phyloP scores from a whole-genome alignment of 768 basidiomycete species.

The Macrolepiota fuliginosa region DNA sequence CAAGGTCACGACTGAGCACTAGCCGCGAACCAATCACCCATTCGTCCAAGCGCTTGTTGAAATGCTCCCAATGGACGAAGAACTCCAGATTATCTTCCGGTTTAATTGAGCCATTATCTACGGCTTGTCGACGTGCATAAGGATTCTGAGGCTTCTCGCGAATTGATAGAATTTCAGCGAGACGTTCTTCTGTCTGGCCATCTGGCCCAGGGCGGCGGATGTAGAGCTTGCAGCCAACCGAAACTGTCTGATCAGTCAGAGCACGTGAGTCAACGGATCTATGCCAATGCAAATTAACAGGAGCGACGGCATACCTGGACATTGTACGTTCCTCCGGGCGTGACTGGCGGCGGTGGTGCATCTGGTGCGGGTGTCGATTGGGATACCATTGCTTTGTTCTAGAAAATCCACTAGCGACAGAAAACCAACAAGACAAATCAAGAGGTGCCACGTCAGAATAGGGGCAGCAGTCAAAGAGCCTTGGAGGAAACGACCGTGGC shows the following conservation, averaged over 20 bases:
- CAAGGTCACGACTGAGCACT: conserved; percentile 80
- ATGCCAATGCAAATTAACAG: conserved; percentile 16
- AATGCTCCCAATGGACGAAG: conserved; percentile 98
- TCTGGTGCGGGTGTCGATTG: conserved; percentile 39
- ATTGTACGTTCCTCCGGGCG: conserved; percentile 71
- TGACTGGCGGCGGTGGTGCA: conserved; percentile 59
- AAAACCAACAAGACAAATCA: conserved; percentile 2
- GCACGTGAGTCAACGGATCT: conserved; percentile 28
- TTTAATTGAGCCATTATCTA: conserved; percentile 41
- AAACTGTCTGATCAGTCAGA: conserved; percentile 53
- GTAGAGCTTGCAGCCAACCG: conserved; percentile 94
- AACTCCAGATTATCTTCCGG: conserved; percentile 86
- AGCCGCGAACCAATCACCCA: conserved; percentile 92
- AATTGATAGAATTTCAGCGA: conserved; percentile 94
- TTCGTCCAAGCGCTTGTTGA: conserved; percentile 98
- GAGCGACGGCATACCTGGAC: conserved; percentile 56
- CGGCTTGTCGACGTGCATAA: conserved; percentile 50
- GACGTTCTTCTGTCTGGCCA: conserved; percentile 81
- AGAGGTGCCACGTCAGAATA: conserved; percentile 11
- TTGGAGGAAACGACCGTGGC: background rate
- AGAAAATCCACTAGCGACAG: conserved; percentile 12
- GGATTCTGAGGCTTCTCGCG: conserved; percentile 77
- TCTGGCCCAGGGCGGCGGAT: conserved; percentile 77
- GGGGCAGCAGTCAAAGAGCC: background rate
- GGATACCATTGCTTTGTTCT: conserved; percentile 30